phyloP scores from a whole-genome alignment of 2,329 filamentous ascomycete genomes.

The Hymenoscyphus fructigenus region DNA sequence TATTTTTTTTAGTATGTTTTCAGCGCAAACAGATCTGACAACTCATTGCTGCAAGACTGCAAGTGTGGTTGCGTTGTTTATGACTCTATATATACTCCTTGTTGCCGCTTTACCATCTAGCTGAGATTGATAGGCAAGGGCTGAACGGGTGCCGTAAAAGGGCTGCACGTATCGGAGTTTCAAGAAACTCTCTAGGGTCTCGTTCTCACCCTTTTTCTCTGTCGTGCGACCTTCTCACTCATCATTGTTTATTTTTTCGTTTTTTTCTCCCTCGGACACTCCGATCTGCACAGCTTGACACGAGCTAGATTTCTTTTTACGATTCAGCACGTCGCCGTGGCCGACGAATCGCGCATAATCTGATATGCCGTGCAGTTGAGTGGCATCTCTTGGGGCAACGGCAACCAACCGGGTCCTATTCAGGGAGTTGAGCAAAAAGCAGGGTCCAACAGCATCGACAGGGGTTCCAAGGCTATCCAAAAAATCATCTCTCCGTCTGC shows the following conservation, averaged over 20 bases:
- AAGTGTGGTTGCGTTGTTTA: not conserved
- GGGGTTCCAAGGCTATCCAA: not conserved
- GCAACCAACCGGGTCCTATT: not conserved
- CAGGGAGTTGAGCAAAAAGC: not conserved
- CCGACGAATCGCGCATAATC: not conserved
- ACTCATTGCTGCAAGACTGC: not conserved
- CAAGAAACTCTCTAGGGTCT: not conserved
- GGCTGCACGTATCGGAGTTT: slow-evolving; percentile 1
- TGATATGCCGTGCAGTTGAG: not conserved
- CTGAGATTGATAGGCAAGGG: not conserved
- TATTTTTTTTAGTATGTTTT: too few species aligned
- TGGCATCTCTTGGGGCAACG: not conserved
- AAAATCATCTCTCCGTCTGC: not conserved
- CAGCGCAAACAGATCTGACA: too few species aligned
- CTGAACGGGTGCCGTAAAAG: not conserved
- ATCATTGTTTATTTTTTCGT: not conserved
- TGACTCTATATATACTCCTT: not conserved
- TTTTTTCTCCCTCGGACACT: not conserved
- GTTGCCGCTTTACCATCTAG: not conserved
- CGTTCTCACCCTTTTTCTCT: not conserved
- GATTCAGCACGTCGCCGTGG: not conserved
- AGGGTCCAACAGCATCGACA: not conserved
- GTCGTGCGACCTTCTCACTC: not conserved
- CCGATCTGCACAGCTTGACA: not conserved
- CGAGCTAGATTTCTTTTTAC: not conserved